phyloP scores from a whole-genome alignment of 257 asterid species.

The Thymus quinquecostatus region DNA sequence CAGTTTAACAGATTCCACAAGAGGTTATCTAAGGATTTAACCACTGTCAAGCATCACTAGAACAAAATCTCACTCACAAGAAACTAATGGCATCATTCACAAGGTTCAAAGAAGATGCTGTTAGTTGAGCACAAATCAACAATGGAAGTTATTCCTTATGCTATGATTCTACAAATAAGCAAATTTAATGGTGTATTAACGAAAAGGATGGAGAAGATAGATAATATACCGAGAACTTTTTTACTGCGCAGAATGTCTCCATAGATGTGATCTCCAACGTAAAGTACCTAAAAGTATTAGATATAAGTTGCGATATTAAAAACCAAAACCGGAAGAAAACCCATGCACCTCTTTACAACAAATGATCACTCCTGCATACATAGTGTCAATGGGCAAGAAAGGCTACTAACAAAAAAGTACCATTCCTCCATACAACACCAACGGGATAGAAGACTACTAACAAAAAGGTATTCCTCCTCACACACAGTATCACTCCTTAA shows the following conservation, averaged over 20 bases:
- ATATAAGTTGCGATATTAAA: slow-evolving; percentile 29
- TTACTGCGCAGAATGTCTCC: slow-evolving; percentile 98
- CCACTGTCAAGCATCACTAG: slow-evolving; percentile 18
- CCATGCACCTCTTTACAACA: slow-evolving; percentile 3
- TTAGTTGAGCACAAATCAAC: background rate
- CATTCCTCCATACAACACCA: background rate
- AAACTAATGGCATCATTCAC: slow-evolving; percentile 3
- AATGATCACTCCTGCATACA: slow-evolving; percentile 6
- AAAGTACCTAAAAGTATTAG: slow-evolving; percentile 69
- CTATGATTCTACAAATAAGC: slow-evolving; percentile 23
- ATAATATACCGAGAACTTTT: slow-evolving; percentile 79
- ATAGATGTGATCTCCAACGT: slow-evolving; percentile 97
- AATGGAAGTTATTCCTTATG: slow-evolving; percentile 1
- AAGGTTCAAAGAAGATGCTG: slow-evolving; percentile 14
- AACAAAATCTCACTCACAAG: background rate
- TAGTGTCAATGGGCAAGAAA: background rate
- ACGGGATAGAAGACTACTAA: slow-evolving; percentile 2
- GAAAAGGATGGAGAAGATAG: background rate
- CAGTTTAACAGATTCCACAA: background rate
- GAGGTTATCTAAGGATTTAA: slow-evolving; percentile 5
- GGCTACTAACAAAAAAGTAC: slow-evolving; percentile 3
- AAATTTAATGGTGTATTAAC: slow-evolving; percentile 1
- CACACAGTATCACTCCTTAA: background rate
- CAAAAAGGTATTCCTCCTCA: slow-evolving; percentile 2
- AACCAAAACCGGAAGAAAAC: slow-evolving; percentile 27